These are phyloP conservation scores for Usnea hakonensis DNA, from an alignment of 495 filamentous ascomycete genomes.

Conservation along the genomic window DNA sequence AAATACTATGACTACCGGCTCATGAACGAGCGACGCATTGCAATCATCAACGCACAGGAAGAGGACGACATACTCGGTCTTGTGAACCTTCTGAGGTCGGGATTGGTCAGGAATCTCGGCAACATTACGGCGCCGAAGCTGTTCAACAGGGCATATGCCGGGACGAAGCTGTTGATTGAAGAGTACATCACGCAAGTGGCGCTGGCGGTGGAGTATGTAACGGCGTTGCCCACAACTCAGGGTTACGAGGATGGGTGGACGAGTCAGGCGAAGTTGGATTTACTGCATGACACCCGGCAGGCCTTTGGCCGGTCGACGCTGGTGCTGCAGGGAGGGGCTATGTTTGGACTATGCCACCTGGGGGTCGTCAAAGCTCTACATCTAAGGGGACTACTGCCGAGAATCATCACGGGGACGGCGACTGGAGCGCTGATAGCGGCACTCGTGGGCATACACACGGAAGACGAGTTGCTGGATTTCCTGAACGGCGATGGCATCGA, in stretches of 20 bases:
- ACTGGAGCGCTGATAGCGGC: conserved; percentile 89
- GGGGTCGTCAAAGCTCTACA: conserved; percentile 88
- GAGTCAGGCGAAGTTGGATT: conserved; percentile 77
- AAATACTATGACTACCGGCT: conserved; percentile 84
- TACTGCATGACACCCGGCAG: conserved; percentile 83
- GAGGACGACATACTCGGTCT: conserved; percentile 66
- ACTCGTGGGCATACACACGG: conserved; percentile 79
- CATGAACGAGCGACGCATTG: conserved; percentile 67
- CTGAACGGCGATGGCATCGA: conserved; percentile 75
- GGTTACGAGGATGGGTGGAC: conserved; percentile 53
- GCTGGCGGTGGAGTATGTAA: conserved; percentile 69
- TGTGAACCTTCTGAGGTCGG: conserved; percentile 72
- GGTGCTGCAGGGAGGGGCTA: conserved; percentile 82
- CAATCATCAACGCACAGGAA: conserved; percentile 66
- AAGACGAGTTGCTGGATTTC: conserved; percentile 73
- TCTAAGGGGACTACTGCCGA: conserved; percentile 71
- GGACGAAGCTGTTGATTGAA: conserved; percentile 84
- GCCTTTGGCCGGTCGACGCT: conserved; percentile 83
- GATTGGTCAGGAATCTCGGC: conserved; percentile 82
- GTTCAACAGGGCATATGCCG: conserved; percentile 78
- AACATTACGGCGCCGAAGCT: conserved; percentile 81
- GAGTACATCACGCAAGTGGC: conserved; percentile 84
- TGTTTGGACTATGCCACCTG: conserved; percentile 86
- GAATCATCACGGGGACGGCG: conserved; percentile 86
- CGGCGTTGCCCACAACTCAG: conserved; percentile 56